Base-by-base conservation (phyloP, 768 basidiomycete species). In the Punctularia strigosozonata region DNA sequence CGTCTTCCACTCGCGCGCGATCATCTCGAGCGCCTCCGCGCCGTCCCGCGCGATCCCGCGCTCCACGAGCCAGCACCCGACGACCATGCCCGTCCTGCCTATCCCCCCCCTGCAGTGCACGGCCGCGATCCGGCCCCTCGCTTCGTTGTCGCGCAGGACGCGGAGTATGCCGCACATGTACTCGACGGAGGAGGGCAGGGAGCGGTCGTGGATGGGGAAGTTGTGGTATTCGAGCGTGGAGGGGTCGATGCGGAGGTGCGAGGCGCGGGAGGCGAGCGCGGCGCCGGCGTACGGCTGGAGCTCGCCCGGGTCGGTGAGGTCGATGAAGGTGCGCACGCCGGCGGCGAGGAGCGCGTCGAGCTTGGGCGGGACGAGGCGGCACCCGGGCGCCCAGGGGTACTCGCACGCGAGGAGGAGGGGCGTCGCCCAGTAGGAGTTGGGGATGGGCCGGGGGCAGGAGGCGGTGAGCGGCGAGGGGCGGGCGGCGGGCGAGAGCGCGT, bases 341-440 rank as follows among this genome's bases (percentile, higher is more conserved):
- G 80, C 73, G 7, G 60, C 60, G 19, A 87, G 73, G 37, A 87
- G 66, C 0, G 74, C 73, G 60, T 84, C 81, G 45, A 87, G 69
- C 50, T 87, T 85, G 48, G 44, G 28, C 46, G 50, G 13, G 50
- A 44, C 3, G 50, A 38, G 1, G 53, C 50, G 43, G n/a, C n/a
- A n/a, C n/a, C 66, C 69, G 4, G 79, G 80, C 14, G 72, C 61
- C 75, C 78, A 87, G 1, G 83, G 83, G 56, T 85, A 86, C 51
- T 87, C 84, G 69, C 81, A 85, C 0, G 83, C 84, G 39, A 85
- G 66, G 25, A 87, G 69, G 8, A 65, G 58, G 0, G 76, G 67
- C 0, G 81, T 84, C 0, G 81, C 83, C 84, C 84, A 87, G 62
- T 86, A 86, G 0, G 79, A 82, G 58, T 87, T 87, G n/a, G 80